Conservation (phyloP, 1,284 basidiomycete species). For the Hemileia vastatrix region DNA sequence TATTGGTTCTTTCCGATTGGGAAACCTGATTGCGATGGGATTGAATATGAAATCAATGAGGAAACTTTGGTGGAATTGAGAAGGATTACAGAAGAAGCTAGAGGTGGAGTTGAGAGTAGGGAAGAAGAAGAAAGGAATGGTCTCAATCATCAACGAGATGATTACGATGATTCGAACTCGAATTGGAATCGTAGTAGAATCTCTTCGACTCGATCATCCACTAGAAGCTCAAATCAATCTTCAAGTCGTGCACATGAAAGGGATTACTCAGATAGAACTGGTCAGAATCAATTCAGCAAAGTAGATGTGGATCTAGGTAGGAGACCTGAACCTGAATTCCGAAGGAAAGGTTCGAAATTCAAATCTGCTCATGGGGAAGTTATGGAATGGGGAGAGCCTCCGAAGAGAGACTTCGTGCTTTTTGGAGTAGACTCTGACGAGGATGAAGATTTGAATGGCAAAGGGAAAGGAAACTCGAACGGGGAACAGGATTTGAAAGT, state of each 20-base stretch:
- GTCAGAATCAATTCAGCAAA: neutral
- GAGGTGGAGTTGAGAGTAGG: neutral
- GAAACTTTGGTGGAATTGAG: conserved; percentile 28
- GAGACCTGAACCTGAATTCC: neutral
- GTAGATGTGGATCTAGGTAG: neutral
- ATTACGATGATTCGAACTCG: neutral
- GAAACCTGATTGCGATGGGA: conserved; percentile 29
- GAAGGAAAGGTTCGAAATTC: no score
- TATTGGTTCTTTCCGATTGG: conserved; percentile 36
- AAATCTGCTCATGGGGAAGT: no score
- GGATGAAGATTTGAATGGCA: no score
- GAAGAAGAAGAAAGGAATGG: neutral
- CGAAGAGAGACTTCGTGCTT: no score
- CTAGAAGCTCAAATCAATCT: neutral
- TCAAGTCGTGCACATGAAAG: no score
- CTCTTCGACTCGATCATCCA: neutral
- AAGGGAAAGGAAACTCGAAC: no score
- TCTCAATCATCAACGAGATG: neutral
- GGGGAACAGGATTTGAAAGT: no score
- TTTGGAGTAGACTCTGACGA: no score
- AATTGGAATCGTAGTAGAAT: no score
- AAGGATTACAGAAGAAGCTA: conserved; percentile 27
- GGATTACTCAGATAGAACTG: neutral
- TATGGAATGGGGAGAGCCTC: no score
- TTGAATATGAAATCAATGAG: conserved; percentile 27